phyloP scores from a whole-genome alignment of 495 filamentous ascomycete genomes.

The Hyaloscypha variabilis region DNA sequence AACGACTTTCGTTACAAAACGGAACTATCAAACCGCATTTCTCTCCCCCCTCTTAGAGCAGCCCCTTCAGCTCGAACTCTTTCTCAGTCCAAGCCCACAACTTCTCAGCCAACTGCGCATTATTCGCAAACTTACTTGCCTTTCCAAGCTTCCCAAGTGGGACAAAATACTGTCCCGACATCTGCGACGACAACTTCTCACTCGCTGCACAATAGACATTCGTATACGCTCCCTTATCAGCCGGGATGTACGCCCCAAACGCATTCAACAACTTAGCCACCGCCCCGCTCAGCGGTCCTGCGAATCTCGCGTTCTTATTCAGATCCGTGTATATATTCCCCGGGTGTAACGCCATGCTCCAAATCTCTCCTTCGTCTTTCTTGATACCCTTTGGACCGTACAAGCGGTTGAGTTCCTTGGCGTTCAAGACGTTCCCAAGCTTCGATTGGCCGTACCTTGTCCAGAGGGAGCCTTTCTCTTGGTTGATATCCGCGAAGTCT shows the following conservation, averaged over 20 bases:
- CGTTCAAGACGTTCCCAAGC: slow-evolving; percentile 25
- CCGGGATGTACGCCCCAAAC: slow-evolving; percentile 6
- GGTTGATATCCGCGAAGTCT: slow-evolving; percentile 17
- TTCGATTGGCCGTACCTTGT: slow-evolving; percentile 29
- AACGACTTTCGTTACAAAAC: neutral
- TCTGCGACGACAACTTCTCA: slow-evolving; percentile 23
- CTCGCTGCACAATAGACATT: slow-evolving; percentile 28
- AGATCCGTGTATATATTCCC: slow-evolving; percentile 1
- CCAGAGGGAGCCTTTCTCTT: neutral
- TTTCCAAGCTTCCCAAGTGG: slow-evolving; percentile 46
- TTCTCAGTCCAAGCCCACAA: slow-evolving; percentile 67
- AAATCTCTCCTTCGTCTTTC: neutral
- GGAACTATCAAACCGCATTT: neutral
- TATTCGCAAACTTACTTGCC: slow-evolving; percentile 40
- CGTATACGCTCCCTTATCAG: slow-evolving; percentile 25
- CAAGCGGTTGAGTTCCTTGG: neutral
- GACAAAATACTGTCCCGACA: slow-evolving; percentile 52
- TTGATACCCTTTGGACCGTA: neutral
- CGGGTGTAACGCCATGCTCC: neutral
- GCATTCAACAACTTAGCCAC: slow-evolving; percentile 19
- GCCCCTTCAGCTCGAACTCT: slow-evolving; percentile 39
- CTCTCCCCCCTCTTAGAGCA: slow-evolving; percentile 17
- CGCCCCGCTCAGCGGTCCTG: neutral
- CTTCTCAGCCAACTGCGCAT: slow-evolving; percentile 49
- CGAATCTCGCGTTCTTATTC: neutral